Base-by-base conservation (phyloP, 139 green algal genomes). In the Chlorella sorokiniana region DNA sequence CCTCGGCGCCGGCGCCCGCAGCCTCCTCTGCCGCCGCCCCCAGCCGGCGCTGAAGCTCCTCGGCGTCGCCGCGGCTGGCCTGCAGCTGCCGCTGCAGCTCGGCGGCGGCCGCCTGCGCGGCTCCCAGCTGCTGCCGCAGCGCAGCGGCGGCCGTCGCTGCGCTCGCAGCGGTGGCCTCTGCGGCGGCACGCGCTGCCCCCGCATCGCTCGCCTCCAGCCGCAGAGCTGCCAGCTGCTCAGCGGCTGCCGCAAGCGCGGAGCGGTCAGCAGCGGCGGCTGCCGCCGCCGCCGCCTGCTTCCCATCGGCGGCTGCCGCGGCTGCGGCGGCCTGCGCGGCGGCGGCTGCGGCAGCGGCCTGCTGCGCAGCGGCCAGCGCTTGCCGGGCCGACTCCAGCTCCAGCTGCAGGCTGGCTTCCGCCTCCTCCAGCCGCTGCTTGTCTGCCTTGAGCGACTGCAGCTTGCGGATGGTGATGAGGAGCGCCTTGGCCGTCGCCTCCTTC, bases 331-430 rank as follows among this genome's bases (percentile, higher is more conserved):
- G 68, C 40, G 89, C 76, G 69, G 84, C 74, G 7, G 62, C 68
- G 0, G 70, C 69, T 0, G 71, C 70, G 2, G 78, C 72, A 4
- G 79, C 81, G 1, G 33, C 64, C 4, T 42, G 51, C 20, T 76
- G 40, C 0, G 63, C 65, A 3, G 41, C 79, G 0, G 51, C 65
- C 33, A 59, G 65, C 44, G 70, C 86, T 79, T 76, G 48, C 11
- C n/a, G 59, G 0, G 89, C 86, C 0, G 92, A 86, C 37, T 93
- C 89, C 78, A 98, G 87, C 81, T 91, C 84, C 61, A 88, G 83
- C 79, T 94, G 88, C 85, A 97, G 89, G 69, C 90, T 81, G 40
- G 67, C 79, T 45, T 95, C 70, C 44, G 93, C 89, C 82, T 89
- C 76, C 85, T 98, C 92, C 48, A 83, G 48, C 8, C 25, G 31